Evolutionary conservation across 176 grass and related monocot genomes (phyloP), one percentile per base, ranked within the genome.

Genomic region (Triticum monococcum): DNA sequence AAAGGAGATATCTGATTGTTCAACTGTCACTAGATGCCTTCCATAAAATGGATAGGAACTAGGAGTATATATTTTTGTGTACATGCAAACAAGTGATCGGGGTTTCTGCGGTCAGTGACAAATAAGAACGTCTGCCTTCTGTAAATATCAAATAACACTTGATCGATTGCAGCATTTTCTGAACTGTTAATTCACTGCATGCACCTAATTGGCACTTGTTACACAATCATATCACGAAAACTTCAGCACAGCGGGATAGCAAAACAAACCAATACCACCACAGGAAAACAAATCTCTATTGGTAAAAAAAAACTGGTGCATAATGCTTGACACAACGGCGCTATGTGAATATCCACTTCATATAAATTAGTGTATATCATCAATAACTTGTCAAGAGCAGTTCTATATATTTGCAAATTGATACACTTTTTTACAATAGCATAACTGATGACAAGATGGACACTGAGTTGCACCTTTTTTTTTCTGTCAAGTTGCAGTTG

Each of bases 331-430:
- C 35, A 80, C 75, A 84, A 74, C 25, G 4, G 45, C 20, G 65
- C 12, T 62, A 68, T 80, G 23, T 57, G 68, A 84, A 67, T 48
- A 91, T 80, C 85, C 59, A 75, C 14, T 31, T 63, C 11, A n/a
- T 45, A 68, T 76, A 87, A 36, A 83, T 65, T 86, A 79, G 66
- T 85, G 24, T 24, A 9, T 73, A 26, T 7, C 38, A 75, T 54
- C 43, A 81, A 76, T 8, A 77, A 89, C 76, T 81, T 77, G 26
- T 75, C 69, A 57, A 73, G n/a, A 48, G 24, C 20, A 85, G 72
- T 62, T 69, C 2, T 14, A 62, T 77, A 81, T 36, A 40, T 64
- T 64, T 79, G 61, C 77, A 89, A 59, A 59, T 22, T 22, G 54
- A 59, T 59, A 59, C 54, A 22, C 54, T 2, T 59, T 22, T 59